phyloP scores from a whole-genome alignment of 768 basidiomycete species.

The Lactarius trivialis region DNA sequence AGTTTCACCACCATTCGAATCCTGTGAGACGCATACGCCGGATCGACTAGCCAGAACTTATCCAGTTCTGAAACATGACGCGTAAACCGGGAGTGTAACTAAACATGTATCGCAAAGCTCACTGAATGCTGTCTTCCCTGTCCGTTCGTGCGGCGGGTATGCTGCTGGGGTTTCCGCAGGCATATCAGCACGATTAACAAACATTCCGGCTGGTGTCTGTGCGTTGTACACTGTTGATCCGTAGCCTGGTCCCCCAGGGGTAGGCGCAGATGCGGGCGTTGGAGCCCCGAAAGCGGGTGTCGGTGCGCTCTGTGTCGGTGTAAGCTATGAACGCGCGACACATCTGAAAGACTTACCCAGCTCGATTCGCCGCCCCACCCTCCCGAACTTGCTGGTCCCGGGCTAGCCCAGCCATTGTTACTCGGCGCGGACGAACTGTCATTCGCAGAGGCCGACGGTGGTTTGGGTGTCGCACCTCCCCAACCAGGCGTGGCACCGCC shows the following conservation, averaged over 20 bases:
- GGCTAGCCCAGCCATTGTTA: conserved; percentile 25
- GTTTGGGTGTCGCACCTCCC: conserved; percentile 24
- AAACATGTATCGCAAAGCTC: conserved; percentile 14
- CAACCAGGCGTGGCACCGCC: conserved; percentile 29
- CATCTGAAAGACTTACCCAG: conserved; percentile 37
- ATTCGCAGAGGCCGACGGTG: conserved; percentile 8
- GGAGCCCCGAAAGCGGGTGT: conserved; percentile 26
- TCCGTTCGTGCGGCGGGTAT: conserved; percentile 31
- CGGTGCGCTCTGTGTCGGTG: conserved; percentile 27
- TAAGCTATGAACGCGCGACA: background rate
- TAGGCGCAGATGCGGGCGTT: conserved; percentile 36
- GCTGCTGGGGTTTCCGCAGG: conserved; percentile 32
- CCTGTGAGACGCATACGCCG: conserved; percentile 28
- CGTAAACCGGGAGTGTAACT: background rate
- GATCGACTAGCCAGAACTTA: conserved; percentile 39
- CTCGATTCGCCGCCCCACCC: conserved; percentile 41
- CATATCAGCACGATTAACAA: conserved; percentile 16
- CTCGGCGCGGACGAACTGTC: conserved; percentile 14
- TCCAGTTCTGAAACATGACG: conserved; percentile 30
- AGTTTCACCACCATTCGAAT: conserved; percentile 37
- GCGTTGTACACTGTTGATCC: conserved; percentile 31
- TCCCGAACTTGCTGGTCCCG: conserved; percentile 27
- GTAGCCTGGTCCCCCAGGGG: conserved; percentile 30
- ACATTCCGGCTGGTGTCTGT: conserved; percentile 28
- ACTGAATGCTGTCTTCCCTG: conserved; percentile 24